Evolutionary conservation across 1,284 basidiomycete genomes (phyloP), one percentile per base, ranked within the genome.

Genomic region (Ceratobasidium sp.): DNA sequence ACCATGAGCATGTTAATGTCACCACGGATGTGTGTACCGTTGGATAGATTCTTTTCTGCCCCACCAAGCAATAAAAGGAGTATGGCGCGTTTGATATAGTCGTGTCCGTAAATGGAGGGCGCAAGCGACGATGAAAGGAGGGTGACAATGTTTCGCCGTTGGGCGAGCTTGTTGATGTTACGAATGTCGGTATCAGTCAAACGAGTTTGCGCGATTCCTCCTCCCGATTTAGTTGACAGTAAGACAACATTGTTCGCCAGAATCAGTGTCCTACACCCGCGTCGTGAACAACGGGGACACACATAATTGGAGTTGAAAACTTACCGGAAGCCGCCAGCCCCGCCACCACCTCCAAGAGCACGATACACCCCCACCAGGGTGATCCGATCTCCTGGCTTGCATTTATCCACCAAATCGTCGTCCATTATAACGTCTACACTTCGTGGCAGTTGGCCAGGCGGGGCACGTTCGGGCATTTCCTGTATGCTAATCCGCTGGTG

Each of bases 1-100:
- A 99, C 95, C 96, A 99, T 98, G 78, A 99, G 88, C 78, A 99
- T 86, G 82, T 99, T 99, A 86, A 99, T 99, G 81, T 99, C 97
- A 72, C 97, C 97, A 85, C 97, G 92, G 79, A 99, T 98, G 79
- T 99, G 97, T 6, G 96, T 98, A 42, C 97, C 97, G 79, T 99
- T 98, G 25, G 92, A 88, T 73, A 99, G 82, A 80, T 99, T 99
- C 86, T 99, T 99, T 83, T 99, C 96, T 72, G 94, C 92, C 48
- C 97, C 97, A 54, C 96, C 96, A 49, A 99, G 88, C 11, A 99
- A 87, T 16, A 99, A 87, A 18, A 99, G 86, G 12, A 98, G 84
- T 75, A 98, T 88, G 4, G 97, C 96, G 76, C 91, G 88, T 80
- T 99, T 99, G 82, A 99, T 97, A 78, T 95, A 90, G 77, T 97